These are phyloP conservation scores for Pilatotrama ljubarskyi DNA, from an alignment of 768 basidiomycete species.

Conservation along the genomic window DNA sequence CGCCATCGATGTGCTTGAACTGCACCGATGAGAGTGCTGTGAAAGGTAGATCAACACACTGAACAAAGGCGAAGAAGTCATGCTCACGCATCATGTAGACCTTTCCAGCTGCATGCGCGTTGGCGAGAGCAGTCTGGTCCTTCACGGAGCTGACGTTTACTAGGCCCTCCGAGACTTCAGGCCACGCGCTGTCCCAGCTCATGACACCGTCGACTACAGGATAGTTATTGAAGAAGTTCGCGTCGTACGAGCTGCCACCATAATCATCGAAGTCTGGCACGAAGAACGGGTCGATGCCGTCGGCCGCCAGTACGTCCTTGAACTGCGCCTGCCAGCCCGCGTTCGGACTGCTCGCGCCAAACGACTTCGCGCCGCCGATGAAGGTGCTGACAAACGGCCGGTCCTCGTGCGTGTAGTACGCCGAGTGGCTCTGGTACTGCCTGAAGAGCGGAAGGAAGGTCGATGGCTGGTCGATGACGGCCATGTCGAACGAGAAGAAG, in stretches of 20 bases:
- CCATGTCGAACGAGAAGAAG: slow-evolving; percentile 81
- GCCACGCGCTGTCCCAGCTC: slow-evolving; percentile 5
- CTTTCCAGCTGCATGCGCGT: background rate
- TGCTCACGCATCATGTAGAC: slow-evolving; percentile 14
- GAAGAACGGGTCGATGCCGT: slow-evolving; percentile 62
- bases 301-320: slow-evolving; percentile 30
- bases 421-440: slow-evolving; percentile 43
- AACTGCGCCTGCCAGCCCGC: slow-evolving; percentile 47
- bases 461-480: slow-evolving; percentile 27
- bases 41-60: background rate
- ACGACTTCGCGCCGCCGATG: slow-evolving; percentile 61
- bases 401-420: slow-evolving; percentile 41
- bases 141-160: slow-evolving; percentile 43
- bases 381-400: slow-evolving; percentile 62
- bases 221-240: slow-evolving; percentile 8
- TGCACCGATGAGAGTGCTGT: background rate
- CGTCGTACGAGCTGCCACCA: slow-evolving; percentile 34
- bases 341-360: slow-evolving; percentile 46
- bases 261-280: slow-evolving; percentile 51
- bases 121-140: background rate
- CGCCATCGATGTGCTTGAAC: slow-evolving; percentile 1
- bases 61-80: background rate
- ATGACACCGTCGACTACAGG: slow-evolving; percentile 7
- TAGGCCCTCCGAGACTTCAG: slow-evolving; percentile 47
- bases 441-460: slow-evolving; percentile 11